Conservation (phyloP, 1,284 basidiomycete genomes). For the Trametes pubescens region DNA sequence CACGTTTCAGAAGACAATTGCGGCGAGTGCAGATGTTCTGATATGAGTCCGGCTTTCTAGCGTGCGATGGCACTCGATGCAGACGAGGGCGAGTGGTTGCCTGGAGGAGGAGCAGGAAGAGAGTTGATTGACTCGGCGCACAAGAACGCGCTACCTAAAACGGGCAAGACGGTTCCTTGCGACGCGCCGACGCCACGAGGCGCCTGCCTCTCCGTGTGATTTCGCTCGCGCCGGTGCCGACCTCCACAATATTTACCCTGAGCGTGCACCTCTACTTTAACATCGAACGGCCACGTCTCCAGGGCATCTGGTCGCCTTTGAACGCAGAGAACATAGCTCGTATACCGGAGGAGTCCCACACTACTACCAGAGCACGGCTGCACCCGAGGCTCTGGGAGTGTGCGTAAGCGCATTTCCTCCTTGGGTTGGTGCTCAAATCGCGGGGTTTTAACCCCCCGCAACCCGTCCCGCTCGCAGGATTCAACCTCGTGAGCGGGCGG, state of each 20-base stretch:
- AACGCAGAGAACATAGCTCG: too few species aligned
- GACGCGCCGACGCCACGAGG: constrained; percentile 11
- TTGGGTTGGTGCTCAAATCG: too few species aligned
- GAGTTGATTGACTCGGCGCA: constrained; percentile 22
- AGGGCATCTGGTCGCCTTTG: too few species aligned
- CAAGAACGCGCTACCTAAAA: constrained; percentile 27
- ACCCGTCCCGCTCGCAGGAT: too few species aligned
- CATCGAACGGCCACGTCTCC: background rate
- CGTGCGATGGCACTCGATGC: constrained; percentile 9
- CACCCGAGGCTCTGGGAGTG: too few species aligned
- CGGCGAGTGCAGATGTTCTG: constrained; percentile 18
- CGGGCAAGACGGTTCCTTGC: constrained; percentile 35
- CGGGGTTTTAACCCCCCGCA: too few species aligned
- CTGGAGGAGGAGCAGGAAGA: constrained; percentile 17
- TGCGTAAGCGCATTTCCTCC: too few species aligned
- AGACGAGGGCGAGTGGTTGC: constrained; percentile 14
- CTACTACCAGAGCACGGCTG: too few species aligned
- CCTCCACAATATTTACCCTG: background rate
- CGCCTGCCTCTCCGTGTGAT: constrained; percentile 2
- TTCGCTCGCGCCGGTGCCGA: background rate
- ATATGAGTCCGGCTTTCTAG: constrained; percentile 16
- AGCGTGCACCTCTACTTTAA: background rate
- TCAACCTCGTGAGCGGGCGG: too few species aligned
- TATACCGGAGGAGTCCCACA: too few species aligned
- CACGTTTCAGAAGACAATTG: constrained; percentile 42